Conservation (phyloP, 495 filamentous ascomycete genomes). For the Xylaria curta region DNA sequence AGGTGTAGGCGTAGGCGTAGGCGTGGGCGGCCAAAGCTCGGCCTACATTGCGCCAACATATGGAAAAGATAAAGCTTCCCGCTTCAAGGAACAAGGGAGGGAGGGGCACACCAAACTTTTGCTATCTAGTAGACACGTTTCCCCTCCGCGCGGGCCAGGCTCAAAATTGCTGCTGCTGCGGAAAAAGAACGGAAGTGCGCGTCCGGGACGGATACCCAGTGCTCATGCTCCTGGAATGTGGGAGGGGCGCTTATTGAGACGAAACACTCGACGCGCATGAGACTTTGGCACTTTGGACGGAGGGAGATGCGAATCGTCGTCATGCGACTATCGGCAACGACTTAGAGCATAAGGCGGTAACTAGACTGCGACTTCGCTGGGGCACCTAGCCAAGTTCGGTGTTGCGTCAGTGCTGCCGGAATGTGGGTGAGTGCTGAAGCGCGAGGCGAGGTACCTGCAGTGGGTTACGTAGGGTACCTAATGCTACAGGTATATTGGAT, state of each 20-base stretch:
- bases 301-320: constrained; percentile 16
- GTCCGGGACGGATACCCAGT: constrained; percentile 4
- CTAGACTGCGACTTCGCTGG: not conserved
- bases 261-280: constrained; percentile 5
- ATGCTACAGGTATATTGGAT: not conserved
- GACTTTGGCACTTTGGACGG: not conserved
- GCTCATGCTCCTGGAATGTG: constrained; percentile 22
- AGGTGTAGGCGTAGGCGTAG: not conserved
- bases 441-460: not conserved
- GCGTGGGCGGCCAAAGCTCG: constrained; percentile 33
- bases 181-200: constrained; percentile 21
- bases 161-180: not conserved
- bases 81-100: not conserved
- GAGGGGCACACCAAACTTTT: constrained; percentile 6
- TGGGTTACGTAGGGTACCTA: not conserved
- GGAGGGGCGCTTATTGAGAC: constrained; percentile 16
- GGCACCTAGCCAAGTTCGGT: not conserved
- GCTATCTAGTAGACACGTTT: constrained; percentile 14
- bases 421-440: constrained; percentile 15
- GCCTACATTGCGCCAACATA: constrained; percentile 38
- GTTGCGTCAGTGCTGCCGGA: constrained; percentile 20
- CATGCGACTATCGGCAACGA: constrained; percentile 5
- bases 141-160: constrained; percentile 8
- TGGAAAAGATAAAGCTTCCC: constrained; percentile 21
- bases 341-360: constrained; percentile 9